Conservation (phyloP, 2,329 filamentous ascomycete species). For the Sporothrix inflata region DNA sequence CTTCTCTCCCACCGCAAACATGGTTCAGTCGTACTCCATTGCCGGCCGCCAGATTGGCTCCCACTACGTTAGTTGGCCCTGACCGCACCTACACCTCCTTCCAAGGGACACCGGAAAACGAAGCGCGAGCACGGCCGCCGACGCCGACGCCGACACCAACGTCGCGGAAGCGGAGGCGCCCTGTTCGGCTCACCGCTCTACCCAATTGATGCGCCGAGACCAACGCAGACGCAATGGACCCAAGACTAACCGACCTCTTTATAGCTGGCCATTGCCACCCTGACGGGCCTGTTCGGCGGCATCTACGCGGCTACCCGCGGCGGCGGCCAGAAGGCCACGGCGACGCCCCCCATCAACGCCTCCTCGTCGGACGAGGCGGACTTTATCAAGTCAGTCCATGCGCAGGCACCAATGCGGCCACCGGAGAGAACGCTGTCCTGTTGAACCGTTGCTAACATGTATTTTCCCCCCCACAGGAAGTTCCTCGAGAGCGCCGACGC, state of each 20-base stretch:
- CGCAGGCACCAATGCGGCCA: not conserved
- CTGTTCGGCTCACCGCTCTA: not conserved
- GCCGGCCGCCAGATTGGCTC: constrained; percentile 63
- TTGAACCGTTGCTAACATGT: constrained; percentile 25
- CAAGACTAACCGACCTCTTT: not conserved
- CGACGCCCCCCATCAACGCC: constrained; percentile 63
- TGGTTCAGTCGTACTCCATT: constrained; percentile 58
- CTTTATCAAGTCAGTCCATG: constrained; percentile 62
- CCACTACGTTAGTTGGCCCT: constrained; percentile 57
- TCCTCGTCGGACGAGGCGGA: constrained; percentile 65
- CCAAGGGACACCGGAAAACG: not conserved
- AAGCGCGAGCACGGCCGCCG: not conserved
- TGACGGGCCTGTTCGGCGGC: constrained; percentile 56
- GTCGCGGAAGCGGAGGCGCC: not conserved
- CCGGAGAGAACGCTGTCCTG: not conserved
- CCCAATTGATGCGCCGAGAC: not conserved
- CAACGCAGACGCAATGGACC: not conserved
- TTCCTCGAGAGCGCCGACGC: constrained; percentile 51
- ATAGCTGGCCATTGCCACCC: constrained; percentile 62
- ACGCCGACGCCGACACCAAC: not conserved
- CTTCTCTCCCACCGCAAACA: constrained; percentile 37
- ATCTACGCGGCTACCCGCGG: constrained; percentile 51
- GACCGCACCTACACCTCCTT: not conserved
- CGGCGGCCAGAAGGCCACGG: constrained; percentile 47
- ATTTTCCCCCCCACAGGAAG: constrained; percentile 43